phyloP scores from a whole-genome alignment of 1,139 yeast genomes.

The Nematodospora anomalae region DNA sequence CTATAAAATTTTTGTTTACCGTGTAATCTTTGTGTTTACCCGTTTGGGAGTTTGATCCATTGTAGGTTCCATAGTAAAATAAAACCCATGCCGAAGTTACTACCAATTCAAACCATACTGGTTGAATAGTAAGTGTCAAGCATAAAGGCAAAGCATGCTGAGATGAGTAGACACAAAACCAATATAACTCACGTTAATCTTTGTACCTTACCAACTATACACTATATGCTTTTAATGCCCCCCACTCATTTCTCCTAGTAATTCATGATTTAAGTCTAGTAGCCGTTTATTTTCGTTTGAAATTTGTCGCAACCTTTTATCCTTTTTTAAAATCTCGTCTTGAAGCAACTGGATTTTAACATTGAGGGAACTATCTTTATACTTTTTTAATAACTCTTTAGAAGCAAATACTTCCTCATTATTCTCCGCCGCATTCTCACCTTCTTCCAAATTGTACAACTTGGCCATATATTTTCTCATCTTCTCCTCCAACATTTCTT shows the following conservation, averaged over 20 bases:
- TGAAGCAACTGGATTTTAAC: conserved; percentile 23
- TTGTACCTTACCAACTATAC: too few species aligned
- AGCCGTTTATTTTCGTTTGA: conserved; percentile 31
- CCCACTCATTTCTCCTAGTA: conserved; percentile 20
- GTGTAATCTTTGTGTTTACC: too few species aligned
- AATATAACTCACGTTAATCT: too few species aligned
- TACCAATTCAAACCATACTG: too few species aligned
- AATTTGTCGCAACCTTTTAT: conserved; percentile 26
- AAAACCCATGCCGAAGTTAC: too few species aligned
- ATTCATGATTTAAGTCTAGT: conserved; percentile 35
- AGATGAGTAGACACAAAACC: too few species aligned
- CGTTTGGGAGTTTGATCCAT: too few species aligned
- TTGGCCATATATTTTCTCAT: conserved; percentile 10
- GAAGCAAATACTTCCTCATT: conserved; percentile 7
- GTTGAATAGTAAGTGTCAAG: too few species aligned
- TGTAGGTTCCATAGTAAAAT: too few species aligned
- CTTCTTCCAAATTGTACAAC: background rate
- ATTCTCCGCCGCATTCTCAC: background rate
- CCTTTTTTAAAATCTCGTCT: conserved; percentile 26
- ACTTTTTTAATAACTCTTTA: conserved; percentile 9
- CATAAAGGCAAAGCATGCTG: too few species aligned
- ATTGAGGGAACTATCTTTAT: conserved; percentile 17
- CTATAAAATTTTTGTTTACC: too few species aligned
- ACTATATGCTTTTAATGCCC: background rate
- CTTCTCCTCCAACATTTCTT: conserved; percentile 24